phyloP scores from a whole-genome alignment of 2,329 filamentous ascomycete species.

The Diaporthe vaccinii region DNA sequence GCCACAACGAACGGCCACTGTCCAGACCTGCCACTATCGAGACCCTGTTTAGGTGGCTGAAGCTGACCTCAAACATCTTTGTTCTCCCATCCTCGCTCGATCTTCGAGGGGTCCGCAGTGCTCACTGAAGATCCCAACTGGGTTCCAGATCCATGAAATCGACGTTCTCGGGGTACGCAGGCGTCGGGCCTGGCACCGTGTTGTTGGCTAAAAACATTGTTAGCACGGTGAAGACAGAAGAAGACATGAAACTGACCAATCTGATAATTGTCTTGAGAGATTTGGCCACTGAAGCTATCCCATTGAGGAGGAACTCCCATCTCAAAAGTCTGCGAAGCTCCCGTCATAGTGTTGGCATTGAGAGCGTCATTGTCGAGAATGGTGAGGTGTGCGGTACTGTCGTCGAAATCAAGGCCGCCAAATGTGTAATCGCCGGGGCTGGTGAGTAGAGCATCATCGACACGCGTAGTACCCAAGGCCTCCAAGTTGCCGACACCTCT shows the following conservation, averaged over 20 bases:
- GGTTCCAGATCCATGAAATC: not conserved
- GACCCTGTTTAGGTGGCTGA: not conserved
- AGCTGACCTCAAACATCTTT: not conserved
- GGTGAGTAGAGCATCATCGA: not conserved
- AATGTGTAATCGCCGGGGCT: not conserved
- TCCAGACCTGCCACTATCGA: not conserved
- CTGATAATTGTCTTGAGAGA: not conserved
- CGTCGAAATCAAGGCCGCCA: slow-evolving; percentile 15
- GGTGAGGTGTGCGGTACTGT: slow-evolving; percentile 18
- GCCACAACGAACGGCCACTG: not conserved
- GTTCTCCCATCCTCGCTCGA: not conserved
- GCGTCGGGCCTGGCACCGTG: not conserved
- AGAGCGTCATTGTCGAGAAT: not conserved
- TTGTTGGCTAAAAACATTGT: not conserved
- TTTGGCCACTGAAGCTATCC: slow-evolving; percentile 22
- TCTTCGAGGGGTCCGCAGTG: no score
- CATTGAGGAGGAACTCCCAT: slow-evolving; percentile 23
- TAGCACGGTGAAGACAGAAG: not conserved
- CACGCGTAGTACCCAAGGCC: not conserved
- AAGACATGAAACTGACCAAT: not conserved
- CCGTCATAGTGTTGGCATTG: not conserved
- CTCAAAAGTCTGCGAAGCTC: not conserved
- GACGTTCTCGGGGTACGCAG: not conserved
- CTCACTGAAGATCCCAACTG: not conserved
- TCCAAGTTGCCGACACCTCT: slow-evolving; percentile 24